Base-by-base conservation (phyloP, 371 early-diverging fungal species). In the Basidiobolus meristosporus region DNA sequence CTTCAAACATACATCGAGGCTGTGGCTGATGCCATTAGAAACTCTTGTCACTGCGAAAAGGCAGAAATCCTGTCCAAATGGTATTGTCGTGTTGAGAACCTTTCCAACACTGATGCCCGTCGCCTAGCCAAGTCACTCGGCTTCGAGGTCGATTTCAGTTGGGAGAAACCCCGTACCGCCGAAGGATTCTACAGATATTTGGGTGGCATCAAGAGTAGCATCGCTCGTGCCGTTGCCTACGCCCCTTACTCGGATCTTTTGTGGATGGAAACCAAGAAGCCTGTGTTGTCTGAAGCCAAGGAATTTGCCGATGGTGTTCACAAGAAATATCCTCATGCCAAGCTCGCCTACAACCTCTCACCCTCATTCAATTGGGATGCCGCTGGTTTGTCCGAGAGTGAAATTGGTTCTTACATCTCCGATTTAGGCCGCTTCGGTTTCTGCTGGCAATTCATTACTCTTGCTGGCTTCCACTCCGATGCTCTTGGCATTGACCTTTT, bases 311-410 rank as follows among this genome's bases (percentile, higher is more conserved):
- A 64, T 40, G 90, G 90, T 48, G 96, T 95, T 21, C 63, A 57
- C 40, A 54, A 62, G 39, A 53, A 48, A 35, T n/a, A n/a, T n/a
- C n/a, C n/a, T n/a, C n/a, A n/a, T n/a, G n/a, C n/a, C n/a, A n/a
- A n/a, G n/a, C n/a, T 59, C 73, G 59, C 76, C n/a, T n/a, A n/a
- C n/a, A n/a, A n/a, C n/a, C n/a, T n/a, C n/a, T n/a, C n/a, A n/a
- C n/a, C n/a, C n/a, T 90, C 90, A 33, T 97, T 95, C 74, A 97
- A 97, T 79, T 97, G 95, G 93, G 92, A 82, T 50, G 57, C 90
- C 29, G 90, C 97, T 23, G 93, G 93, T 43, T 68, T 93, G 77
- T 75, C 62, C 32, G 95, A 95, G 57, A 53, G 74, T n/a, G 77
- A 91, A 52, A 91, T 97, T 65, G 63, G 71, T 28, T 56, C 65